Conservation (phyloP, 306 rosid genomes). For the Comarum palustre region DNA sequence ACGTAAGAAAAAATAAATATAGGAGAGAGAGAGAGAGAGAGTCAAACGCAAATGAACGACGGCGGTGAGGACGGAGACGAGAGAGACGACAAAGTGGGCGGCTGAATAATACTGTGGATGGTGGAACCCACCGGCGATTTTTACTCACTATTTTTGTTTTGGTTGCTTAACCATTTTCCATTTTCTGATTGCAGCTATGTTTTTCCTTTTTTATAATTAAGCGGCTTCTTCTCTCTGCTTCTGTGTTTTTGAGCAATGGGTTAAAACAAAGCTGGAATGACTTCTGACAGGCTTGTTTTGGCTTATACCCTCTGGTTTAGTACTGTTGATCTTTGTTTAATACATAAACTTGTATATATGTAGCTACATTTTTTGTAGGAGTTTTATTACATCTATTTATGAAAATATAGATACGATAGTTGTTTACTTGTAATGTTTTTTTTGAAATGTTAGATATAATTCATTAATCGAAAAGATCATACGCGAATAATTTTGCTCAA, state of each 20-base stretch:
- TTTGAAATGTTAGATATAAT: too few species aligned
- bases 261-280: slow-evolving; percentile 22
- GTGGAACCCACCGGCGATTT: slow-evolving; percentile 45
- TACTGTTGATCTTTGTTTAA: neutral
- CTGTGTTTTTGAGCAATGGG: slow-evolving; percentile 11
- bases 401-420: too few species aligned
- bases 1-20: slow-evolving; percentile 17
- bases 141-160: neutral
- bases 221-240: neutral
- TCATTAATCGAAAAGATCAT: too few species aligned
- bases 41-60: slow-evolving; percentile 52
- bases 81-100: slow-evolving; percentile 90
- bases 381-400: too few species aligned
- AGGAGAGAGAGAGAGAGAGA: slow-evolving; percentile 16
- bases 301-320: slow-evolving; percentile 20
- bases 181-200: neutral
- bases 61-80: slow-evolving; percentile 72
- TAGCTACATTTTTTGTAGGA: too few species aligned
- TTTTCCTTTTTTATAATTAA: neutral
- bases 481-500: too few species aligned
- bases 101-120: slow-evolving; percentile 63
- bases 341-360: neutral
- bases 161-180: neutral
- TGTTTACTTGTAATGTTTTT: too few species aligned
- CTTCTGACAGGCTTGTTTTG: slow-evolving; percentile 43